Percentiles rank a stretch among this genome's conserved stretches.
phyloP scores from a whole-genome alignment of 2,329 filamentous ascomycete species.

The Penicillium vulpinum region DNA sequence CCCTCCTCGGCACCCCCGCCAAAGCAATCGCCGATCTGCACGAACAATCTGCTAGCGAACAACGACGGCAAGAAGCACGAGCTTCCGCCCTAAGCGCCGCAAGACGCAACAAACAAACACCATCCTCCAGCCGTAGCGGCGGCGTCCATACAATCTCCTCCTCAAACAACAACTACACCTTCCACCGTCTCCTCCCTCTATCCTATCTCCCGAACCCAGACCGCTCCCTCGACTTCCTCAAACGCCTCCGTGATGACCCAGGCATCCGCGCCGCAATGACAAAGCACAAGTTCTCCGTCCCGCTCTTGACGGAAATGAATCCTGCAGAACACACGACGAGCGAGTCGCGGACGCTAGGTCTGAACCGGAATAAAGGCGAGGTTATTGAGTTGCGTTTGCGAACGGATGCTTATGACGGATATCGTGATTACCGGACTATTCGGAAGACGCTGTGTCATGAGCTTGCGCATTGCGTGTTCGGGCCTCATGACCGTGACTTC shows the following conservation, averaged over 20 bases:
- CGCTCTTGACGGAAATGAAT: slow-evolving; percentile 92
- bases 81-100: slow-evolving; percentile 27
- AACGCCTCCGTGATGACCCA: slow-evolving; percentile 75
- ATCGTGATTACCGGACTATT: slow-evolving; percentile 88
- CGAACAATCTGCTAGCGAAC: slow-evolving; percentile 32
- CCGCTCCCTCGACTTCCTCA: slow-evolving; percentile 69
- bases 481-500: slow-evolving; percentile 80
- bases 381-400: slow-evolving; percentile 86
- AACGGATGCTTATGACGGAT: slow-evolving; percentile 94
- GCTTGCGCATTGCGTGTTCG: slow-evolving; percentile 85
- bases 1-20: slow-evolving; percentile 46
- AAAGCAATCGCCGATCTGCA: slow-evolving; percentile 46
- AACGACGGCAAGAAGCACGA: slow-evolving; percentile 33
- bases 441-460: slow-evolving; percentile 93
- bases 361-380: slow-evolving; percentile 85
- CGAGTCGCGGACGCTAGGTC: slow-evolving; percentile 76
- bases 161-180: slow-evolving; percentile 73
- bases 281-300: slow-evolving; percentile 80
- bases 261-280: slow-evolving; percentile 84
- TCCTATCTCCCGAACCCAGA: slow-evolving; percentile 74
- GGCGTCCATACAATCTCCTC: slow-evolving; percentile 33
- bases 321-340: slow-evolving; percentile 79
- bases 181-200: slow-evolving; percentile 73
- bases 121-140: slow-evolving; percentile 9
- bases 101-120: slow-evolving; percentile 15